A percentile compares a stretch with the other conserved stretches of the same genome.
Conservation (phyloP, 495 filamentous ascomycete species). For the Trypethelium eluteriae region DNA sequence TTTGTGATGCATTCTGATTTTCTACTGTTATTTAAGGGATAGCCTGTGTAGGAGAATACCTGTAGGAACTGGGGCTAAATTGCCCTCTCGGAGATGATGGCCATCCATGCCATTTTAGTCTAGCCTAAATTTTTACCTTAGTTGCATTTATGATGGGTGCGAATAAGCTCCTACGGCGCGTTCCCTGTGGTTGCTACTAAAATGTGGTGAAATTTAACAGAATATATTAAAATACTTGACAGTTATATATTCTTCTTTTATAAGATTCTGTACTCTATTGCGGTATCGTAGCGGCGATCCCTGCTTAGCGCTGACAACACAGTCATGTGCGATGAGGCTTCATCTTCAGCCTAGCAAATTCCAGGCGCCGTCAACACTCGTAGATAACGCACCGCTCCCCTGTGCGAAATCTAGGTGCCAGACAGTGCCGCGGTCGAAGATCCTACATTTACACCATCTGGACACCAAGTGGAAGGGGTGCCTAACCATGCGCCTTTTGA, state of each 20-base stretch:
- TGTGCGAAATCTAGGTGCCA: not conserved
- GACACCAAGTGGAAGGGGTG: not conserved
- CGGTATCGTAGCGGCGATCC: not conserved
- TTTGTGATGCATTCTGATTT: too few relatives aligned
- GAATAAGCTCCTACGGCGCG: too few relatives aligned
- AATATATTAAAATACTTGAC: not conserved
- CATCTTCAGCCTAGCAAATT: not conserved
- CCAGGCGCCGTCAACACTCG: not conserved
- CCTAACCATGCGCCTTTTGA: conserved; percentile 2
- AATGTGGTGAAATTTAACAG: not conserved
- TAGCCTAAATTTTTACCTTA: too few relatives aligned
- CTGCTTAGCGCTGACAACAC: not conserved
- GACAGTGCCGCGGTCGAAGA: not conserved
- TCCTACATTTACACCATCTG: not conserved
- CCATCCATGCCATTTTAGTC: too few relatives aligned
- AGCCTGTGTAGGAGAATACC: too few relatives aligned
- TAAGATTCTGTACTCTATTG: not conserved
- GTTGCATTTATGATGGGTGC: too few relatives aligned
- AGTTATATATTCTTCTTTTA: not conserved
- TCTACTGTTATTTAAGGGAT: too few relatives aligned
- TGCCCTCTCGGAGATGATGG: too few relatives aligned
- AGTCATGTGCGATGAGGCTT: not conserved
- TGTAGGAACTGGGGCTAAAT: too few relatives aligned
- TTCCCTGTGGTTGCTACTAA: too few relatives aligned
- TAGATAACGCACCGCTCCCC: not conserved